Evolutionary conservation across 1,139 yeast genomes (phyloP), one percentile per base, ranked within the genome.

Genomic region (Hemisphaericaspora xylofermentans): DNA sequence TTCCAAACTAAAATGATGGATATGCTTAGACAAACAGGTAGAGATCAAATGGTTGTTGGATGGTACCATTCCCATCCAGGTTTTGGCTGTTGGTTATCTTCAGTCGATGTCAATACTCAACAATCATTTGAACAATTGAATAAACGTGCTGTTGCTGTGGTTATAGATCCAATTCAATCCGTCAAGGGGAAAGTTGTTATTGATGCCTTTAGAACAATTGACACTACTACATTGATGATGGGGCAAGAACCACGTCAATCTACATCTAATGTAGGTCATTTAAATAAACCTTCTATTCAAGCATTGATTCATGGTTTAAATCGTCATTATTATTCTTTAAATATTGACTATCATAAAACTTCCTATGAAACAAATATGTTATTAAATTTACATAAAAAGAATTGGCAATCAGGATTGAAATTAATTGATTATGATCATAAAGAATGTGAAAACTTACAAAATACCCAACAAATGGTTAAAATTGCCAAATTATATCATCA

Each of bases 1-100:
- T 94, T 94, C 71, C 99, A 94, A 64, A 91, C 98, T 10, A 86
- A 85, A 61, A 94, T 94, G 99, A 94, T 94, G 98, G 99, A 94
- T 59, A 93, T 94, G 98, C 78, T 94, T 57, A 83, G 88, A 66
- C 98, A 94, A 64, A 94, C 98, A 1, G 99, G 99, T 18, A 80
- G 98, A 64, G 98, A 88, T 66, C 96, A 91, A 63, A 89, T 88
- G 88, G 98, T 94, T 51, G 98, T 91, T 38, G 98, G 98, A 33
- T 91, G 98, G 99, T 94, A 94, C 71, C 99, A 93, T 61, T 91
- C 98, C 21, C 98, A 93, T 67, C 98, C 98, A 2, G 98, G 98
- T 16, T 93, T 91, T 62, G 98, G 98, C n/a, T 93, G 98, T 71
- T 93, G 98, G 98, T 76, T 93, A 55, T 89, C 97, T 6, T 83